A percentile compares a stretch with the other conserved stretches of the same genome.
Conservation (phyloP, 441 rosid genomes). For the Pelargonium fulgidum region DNA sequence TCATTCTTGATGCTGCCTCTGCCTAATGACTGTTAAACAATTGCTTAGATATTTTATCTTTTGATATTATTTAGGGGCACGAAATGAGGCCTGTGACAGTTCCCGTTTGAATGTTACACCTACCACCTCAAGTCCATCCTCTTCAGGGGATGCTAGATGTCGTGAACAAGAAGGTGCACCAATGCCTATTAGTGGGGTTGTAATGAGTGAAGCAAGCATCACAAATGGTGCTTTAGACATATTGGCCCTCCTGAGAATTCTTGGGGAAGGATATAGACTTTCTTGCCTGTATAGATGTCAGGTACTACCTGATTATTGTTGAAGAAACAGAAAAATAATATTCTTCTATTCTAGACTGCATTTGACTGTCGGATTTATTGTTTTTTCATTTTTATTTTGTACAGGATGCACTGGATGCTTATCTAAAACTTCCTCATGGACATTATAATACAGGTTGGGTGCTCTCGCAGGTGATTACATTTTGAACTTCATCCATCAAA, state of each 20-base stretch:
- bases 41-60: conserved; percentile 18
- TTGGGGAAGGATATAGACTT: conserved; percentile 91
- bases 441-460: conserved; percentile 97
- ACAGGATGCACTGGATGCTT: conserved; percentile 80
- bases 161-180: conserved; percentile 57
- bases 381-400: conserved; percentile 23
- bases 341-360: conserved; percentile 12
- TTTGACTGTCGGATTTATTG: conserved; percentile 26
- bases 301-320: conserved; percentile 36
- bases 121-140: conserved; percentile 40
- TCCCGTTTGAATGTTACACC: conserved; percentile 51
- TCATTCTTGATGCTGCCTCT: conserved; percentile 10
- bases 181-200: conserved; percentile 39
- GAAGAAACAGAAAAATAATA: conserved; percentile 17
- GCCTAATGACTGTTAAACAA: conserved; percentile 13
- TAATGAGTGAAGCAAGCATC: conserved; percentile 43
- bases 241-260: conserved; percentile 62
- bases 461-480: conserved; percentile 68
- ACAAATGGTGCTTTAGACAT: conserved; percentile 60
- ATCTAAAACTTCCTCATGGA: conserved; percentile 66
- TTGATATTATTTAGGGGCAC: conserved; percentile 47
- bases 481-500: conserved; percentile 12
- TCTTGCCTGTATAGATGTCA: conserved; percentile 78
- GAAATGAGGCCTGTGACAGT: conserved; percentile 68
- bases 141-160: conserved; percentile 45